A percentile compares a stretch with the other conserved stretches of the same genome.
Conservation (phyloP, 768 basidiomycete genomes). For the Pisolithus tinctorius region DNA sequence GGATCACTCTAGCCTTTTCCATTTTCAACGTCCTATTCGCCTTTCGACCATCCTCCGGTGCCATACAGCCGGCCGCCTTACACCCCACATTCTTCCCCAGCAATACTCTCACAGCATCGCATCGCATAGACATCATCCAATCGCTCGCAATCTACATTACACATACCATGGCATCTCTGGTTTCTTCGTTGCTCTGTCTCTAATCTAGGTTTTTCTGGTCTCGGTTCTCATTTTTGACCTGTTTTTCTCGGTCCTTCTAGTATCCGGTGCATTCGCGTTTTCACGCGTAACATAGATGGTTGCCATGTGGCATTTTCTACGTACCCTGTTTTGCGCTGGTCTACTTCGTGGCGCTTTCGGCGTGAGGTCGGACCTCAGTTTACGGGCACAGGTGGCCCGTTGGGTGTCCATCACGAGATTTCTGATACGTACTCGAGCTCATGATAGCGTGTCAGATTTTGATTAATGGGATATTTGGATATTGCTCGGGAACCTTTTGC, state of each 20-base stretch:
- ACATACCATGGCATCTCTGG: slow-evolving; percentile 28
- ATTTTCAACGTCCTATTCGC: slow-evolving; percentile 8
- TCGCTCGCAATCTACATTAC: slow-evolving; percentile 24
- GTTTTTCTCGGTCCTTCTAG: neutral
- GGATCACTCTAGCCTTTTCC: slow-evolving; percentile 19
- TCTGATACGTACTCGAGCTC: neutral
- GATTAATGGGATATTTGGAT: slow-evolving; percentile 1
- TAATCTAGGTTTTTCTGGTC: neutral
- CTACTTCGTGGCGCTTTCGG: neutral
- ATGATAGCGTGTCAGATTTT: neutral
- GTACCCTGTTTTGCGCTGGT: neutral
- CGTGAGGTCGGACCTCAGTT: neutral
- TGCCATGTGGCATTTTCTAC: neutral
- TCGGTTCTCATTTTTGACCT: neutral
- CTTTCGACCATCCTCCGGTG: neutral
- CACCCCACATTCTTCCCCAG: slow-evolving; percentile 10
- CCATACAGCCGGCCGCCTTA: neutral
- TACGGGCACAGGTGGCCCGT: neutral
- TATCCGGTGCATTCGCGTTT: slow-evolving; percentile 1
- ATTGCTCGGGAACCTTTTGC: neutral
- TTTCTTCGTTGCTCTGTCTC: slow-evolving; percentile 10
- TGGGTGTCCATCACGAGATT: neutral
- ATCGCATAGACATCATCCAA: slow-evolving; percentile 23
- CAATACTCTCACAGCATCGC: slow-evolving; percentile 20
- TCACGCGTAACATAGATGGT: neutral